phyloP scores from a whole-genome alignment of 768 basidiomycete species.

The Cubamyces lactineus region DNA sequence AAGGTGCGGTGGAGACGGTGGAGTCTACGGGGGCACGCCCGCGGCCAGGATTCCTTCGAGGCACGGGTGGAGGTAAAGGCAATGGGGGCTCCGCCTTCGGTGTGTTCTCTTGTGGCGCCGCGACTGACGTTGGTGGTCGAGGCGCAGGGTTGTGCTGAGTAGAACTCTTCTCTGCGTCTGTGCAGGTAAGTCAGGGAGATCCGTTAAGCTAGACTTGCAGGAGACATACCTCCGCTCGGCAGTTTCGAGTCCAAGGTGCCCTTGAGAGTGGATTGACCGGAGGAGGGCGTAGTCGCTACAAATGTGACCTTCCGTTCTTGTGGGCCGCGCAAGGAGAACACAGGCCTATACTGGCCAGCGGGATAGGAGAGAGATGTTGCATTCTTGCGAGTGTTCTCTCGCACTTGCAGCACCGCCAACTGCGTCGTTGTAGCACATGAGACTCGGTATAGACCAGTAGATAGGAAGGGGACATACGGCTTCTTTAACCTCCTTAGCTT shows the following conservation, averaged over 20 bases:
- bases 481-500: slow-evolving; percentile 37
- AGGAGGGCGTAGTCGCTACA: slow-evolving; percentile 25
- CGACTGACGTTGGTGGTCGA: background rate
- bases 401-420: slow-evolving; percentile 35
- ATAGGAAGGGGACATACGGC: slow-evolving; percentile 29
- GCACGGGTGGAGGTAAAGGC: slow-evolving; percentile 19
- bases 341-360: slow-evolving; percentile 34
- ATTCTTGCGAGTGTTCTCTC: slow-evolving; percentile 48
- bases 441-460: background rate
- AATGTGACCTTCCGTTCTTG: slow-evolving; percentile 47
- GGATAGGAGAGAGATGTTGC: slow-evolving; percentile 31
- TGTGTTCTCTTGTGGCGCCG: background rate
- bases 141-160: background rate
- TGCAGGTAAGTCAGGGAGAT: background rate
- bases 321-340: slow-evolving; percentile 28
- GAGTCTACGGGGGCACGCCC: slow-evolving; percentile 3
- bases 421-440: slow-evolving; percentile 11
- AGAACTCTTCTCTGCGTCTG: slow-evolving; percentile 14
- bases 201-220: background rate
- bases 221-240: background rate
- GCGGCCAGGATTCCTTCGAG: slow-evolving; percentile 12
- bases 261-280: slow-evolving; percentile 21
- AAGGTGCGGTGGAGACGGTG: slow-evolving; percentile 7
- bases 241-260: slow-evolving; percentile 3
- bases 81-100: slow-evolving; percentile 6